Conservation (phyloP, 2,329 filamentous ascomycete species). For the Ophiosphaerella korrae region DNA sequence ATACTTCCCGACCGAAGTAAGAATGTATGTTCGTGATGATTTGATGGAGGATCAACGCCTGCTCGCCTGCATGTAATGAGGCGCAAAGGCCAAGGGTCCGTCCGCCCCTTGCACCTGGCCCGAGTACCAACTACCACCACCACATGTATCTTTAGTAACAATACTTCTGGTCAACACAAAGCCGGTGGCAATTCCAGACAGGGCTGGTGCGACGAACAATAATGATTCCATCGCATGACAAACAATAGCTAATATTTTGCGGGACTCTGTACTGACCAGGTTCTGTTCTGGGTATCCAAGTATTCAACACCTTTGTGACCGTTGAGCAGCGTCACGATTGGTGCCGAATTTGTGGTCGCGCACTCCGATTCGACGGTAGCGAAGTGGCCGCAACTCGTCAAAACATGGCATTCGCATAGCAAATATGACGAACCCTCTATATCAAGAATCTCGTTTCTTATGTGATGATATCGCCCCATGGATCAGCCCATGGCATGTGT, state of each 20-base stretch:
- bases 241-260: background rate
- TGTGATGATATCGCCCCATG: constrained; percentile 20
- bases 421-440: background rate
- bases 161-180: constrained; percentile 15
- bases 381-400: constrained; percentile 1
- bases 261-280: background rate
- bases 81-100: constrained; percentile 14
- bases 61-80: constrained; percentile 5
- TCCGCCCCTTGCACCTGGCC: constrained; percentile 12
- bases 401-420: background rate
- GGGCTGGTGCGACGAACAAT: background rate
- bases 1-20: background rate
- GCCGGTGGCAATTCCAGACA: background rate
- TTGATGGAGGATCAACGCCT: background rate
- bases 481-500: constrained; percentile 15
- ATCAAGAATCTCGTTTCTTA: constrained; percentile 1
- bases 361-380: constrained; percentile 14
- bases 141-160: constrained; percentile 25
- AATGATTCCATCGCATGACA: background rate
- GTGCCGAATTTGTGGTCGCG: constrained; percentile 1
- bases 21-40: constrained; percentile 2
- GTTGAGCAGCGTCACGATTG: background rate
- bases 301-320: background rate
- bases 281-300: background rate
- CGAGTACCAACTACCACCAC: constrained; percentile 8